A percentile compares a stretch with the other conserved stretches of the same genome.
These are phyloP conservation scores for Termitomyces sp. DNA, from an alignment of 768 basidiomycete species.

Conservation along the genomic window DNA sequence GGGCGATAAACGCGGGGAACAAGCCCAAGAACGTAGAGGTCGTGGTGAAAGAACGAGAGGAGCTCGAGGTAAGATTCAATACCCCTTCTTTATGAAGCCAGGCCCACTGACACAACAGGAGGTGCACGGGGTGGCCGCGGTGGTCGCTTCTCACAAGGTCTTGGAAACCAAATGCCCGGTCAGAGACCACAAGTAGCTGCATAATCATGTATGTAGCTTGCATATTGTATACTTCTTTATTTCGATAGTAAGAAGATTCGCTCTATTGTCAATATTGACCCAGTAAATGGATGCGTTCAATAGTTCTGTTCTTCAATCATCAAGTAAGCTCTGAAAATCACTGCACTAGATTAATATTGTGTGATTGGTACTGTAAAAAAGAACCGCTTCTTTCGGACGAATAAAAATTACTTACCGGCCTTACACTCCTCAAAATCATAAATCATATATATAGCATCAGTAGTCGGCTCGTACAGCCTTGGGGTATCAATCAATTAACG, in stretches of 20 bases:
- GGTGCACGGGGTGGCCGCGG: constrained; percentile 68
- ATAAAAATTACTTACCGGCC: no score
- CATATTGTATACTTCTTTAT: background rate
- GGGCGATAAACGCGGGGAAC: constrained; percentile 78
- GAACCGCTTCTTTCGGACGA: background rate
- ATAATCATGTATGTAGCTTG: constrained; percentile 1
- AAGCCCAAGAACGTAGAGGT: constrained; percentile 72
- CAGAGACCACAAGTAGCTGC: constrained; percentile 26
- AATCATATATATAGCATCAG: background rate
- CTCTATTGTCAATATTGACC: background rate
- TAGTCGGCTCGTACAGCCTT: background rate
- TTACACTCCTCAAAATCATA: background rate
- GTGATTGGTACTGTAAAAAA: background rate
- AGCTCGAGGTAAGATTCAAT: constrained; percentile 44
- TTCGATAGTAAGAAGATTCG: background rate
- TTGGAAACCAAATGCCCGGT: constrained; percentile 74
- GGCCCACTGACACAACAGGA: constrained; percentile 32
- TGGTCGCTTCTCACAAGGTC: constrained; percentile 77
- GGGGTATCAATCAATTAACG: constrained; percentile 6
- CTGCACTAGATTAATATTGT: no score
- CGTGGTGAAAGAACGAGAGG: constrained; percentile 69
- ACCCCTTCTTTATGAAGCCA: background rate
- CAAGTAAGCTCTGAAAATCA: background rate
- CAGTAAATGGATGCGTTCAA: background rate
- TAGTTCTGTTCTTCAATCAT: background rate